phyloP scores from a whole-genome alignment of 306 rosid species.

The Cucurbita argyrosperma region DNA sequence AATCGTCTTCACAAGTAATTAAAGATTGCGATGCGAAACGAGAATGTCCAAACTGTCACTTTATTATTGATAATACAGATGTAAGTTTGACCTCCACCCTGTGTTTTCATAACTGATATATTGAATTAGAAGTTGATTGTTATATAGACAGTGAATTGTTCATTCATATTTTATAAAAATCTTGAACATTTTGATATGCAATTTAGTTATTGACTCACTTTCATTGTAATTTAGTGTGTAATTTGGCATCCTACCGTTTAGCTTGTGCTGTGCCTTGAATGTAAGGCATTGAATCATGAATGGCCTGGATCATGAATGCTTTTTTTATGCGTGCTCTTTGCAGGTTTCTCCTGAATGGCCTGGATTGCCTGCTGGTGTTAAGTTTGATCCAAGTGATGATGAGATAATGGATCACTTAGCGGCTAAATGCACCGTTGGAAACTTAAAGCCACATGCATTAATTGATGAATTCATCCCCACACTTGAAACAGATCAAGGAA shows the following conservation, averaged over 20 bases:
- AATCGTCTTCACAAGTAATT: slow-evolving; percentile 32
- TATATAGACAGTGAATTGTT: neutral
- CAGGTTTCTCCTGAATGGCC: slow-evolving; percentile 82
- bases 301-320: neutral
- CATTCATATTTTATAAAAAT: neutral
- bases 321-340: slow-evolving; percentile 3
- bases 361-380: slow-evolving; percentile 78
- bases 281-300: neutral
- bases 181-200: neutral
- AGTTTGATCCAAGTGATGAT: slow-evolving; percentile 78
- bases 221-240: neutral
- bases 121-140: neutral
- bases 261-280: neutral
- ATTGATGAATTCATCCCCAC: slow-evolving; percentile 77
- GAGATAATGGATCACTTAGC: slow-evolving; percentile 65
- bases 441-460: slow-evolving; percentile 36
- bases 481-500: slow-evolving; percentile 51
- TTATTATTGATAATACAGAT: slow-evolving; percentile 54
- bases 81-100: slow-evolving; percentile 33
- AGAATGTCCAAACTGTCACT: slow-evolving; percentile 67
- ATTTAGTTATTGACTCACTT: neutral
- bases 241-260: neutral
- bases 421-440: slow-evolving; percentile 56
- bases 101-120: neutral
- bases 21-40: slow-evolving; percentile 67